Evolutionary conservation across 176 grass and related monocot genomes (phyloP).

Genomic region (Oryza australiensis): DNA sequence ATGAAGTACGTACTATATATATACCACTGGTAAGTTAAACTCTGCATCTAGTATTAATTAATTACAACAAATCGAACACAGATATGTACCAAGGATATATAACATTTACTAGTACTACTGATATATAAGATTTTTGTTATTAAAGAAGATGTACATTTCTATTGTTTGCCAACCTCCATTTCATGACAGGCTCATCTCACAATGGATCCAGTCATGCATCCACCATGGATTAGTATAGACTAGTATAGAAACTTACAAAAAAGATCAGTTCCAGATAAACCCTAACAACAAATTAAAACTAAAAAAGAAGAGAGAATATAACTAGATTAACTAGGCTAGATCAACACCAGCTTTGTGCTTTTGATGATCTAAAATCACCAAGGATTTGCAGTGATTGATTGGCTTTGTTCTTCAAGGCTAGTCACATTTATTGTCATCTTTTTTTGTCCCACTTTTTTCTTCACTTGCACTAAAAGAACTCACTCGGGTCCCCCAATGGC

Average conservation of each 20-base stretch:
- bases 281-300: neutral
- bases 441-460: neutral
- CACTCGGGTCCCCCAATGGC: slow-evolving; percentile 50
- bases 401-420: slow-evolving; percentile 29
- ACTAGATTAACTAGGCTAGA: slow-evolving; percentile 21
- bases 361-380: neutral
- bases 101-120: neutral
- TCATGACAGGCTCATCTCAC: neutral
- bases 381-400: slow-evolving; percentile 15
- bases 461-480: slow-evolving; percentile 53
- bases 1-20: neutral
- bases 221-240: slow-evolving; percentile 30
- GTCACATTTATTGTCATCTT: neutral
- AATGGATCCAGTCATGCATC: slow-evolving; percentile 1
- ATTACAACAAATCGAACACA: neutral
- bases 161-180: slow-evolving; percentile 24
- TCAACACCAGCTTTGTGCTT: neutral
- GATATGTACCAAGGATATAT: neutral
- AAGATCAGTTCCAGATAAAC: slow-evolving; percentile 38
- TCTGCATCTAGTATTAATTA: neutral
- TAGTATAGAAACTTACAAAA: slow-evolving; percentile 16
- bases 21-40: neutral
- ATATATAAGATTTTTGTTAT: slow-evolving; percentile 30
- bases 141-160: slow-evolving; percentile 47
- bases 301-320: slow-evolving; percentile 5